Percentiles rank a stretch among this genome's conserved stretches.
Conservation (phyloP, 805 yeast genomes). For the Candida tammaniensis region DNA sequence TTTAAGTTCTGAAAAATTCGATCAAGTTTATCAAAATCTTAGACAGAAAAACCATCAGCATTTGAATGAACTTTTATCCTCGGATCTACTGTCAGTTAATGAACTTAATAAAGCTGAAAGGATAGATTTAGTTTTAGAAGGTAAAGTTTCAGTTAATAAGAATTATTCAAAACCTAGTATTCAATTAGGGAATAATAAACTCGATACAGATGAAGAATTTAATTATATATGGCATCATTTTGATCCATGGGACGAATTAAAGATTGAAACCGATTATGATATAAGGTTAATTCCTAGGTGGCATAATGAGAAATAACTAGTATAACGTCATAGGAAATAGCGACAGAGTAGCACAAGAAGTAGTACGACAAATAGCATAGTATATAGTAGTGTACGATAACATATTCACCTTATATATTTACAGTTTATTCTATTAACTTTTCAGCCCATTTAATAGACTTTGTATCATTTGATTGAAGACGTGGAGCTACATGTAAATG, state of each 20-base stretch:
- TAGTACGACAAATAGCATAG: background rate
- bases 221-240: constrained; percentile 42
- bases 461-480: constrained; percentile 13
- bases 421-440: constrained; percentile 24
- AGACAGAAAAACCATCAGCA: constrained; percentile 18
- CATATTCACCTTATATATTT: constrained; percentile 6
- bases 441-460: constrained; percentile 39
- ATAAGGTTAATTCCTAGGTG: constrained; percentile 35
- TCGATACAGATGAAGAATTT: constrained; percentile 41
- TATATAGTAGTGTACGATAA: constrained; percentile 1
- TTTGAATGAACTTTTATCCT: constrained; percentile 17
- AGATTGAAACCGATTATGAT: constrained; percentile 36
- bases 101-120: constrained; percentile 38
- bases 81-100: constrained; percentile 27
- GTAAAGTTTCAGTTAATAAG: constrained; percentile 23
- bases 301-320: constrained; percentile 2
- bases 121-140: constrained; percentile 33
- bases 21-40: constrained; percentile 23
- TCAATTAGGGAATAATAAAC: constrained; percentile 31
- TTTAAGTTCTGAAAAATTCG: constrained; percentile 21
- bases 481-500: constrained; percentile 25
- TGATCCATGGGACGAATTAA: constrained; percentile 46
- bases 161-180: constrained; percentile 35
- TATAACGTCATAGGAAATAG: too few species aligned
- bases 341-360: too few species aligned